Evolutionary conservation across 2,329 filamentous ascomycete genomes (phyloP), one percentile per base, ranked within the genome.

Genomic region (Cryphonectria parasitica): DNA sequence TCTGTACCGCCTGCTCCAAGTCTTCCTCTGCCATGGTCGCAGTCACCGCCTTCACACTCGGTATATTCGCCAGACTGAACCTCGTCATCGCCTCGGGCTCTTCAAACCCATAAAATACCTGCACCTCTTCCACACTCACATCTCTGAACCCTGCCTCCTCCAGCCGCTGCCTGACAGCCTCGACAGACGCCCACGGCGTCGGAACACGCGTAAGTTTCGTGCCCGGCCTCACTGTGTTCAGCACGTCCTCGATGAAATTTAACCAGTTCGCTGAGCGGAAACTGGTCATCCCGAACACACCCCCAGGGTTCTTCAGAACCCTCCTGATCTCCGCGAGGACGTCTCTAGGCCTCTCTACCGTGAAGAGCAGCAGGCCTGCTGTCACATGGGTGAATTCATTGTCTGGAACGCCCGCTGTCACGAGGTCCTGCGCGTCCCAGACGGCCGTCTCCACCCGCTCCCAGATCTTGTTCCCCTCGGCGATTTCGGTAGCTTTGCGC

Each of bases 321-420:
- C 31, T 13, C 31, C 22, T 61, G 28, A n/a, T 8, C 31, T 61
- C 58, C 0, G 58, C 28, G 17, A 61, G 58, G 1, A 61, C 58
- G 11, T 36, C 31, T 31, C 25, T 13, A 11, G 58, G 58, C 58
- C 31, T 61, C 7, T 34, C 31, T 31, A 39, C 58, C 1, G 31
- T 61, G 34, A 61, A 39, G 19, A 61, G 58, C 58, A 61, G 58
- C 58, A 61, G 58, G 22, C 58, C 58, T 2, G 58, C 58, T 22
- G 58, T 39, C 17, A 61, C 34, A 17, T 61, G 58, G 58, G 25
- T 61, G 34, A 61, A 61, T 22, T 17, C 28, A 25, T 61, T 31
- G 31, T 61, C 58, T 36, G 58, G 58, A 4, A 61, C 58, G 31
- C 34, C 34, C 5, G 31, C 31, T 22, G 58, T 5, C 13, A 22